Evolutionary conservation across 208 protist genomes (phyloP), one percentile per base, ranked within the genome.

Genomic region (Wallacemonas collosoma): DNA sequence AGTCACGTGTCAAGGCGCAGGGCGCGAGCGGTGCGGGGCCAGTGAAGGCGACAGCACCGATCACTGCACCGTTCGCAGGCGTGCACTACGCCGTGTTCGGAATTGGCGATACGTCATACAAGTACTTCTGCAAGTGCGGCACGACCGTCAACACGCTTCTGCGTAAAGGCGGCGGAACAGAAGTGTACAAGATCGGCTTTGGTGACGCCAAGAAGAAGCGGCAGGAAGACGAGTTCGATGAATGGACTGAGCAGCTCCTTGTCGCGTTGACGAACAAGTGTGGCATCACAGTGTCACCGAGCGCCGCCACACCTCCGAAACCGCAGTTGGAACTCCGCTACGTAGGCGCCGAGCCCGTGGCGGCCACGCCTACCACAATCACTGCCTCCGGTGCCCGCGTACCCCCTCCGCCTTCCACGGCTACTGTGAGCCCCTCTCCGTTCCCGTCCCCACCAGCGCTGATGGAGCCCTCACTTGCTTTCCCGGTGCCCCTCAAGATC

Each of bases 81-180:
- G 55, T 98, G 3, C 61, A 74, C 61, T 98, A 88, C 76, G 82
- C 88, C n/a, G 88, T 98, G 1, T 98, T 99, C 74, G 94, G 86
- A 0, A 77, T 99, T 7, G 98, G 98, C 17, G 97, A 98, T 71
- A 96, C 77, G 39, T 98, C 98, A n/a, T 99, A 99, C 83, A 97
- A 98, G 76, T 93, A 98, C 78, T 99, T 94, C 76, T 95, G 97
- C 71, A 79, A 84, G 35, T 79, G 41, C 41, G 87, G 85, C 9
- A 72, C 79, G 14, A 68, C 79, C 56, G 74, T 86, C 6, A 83
- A 90, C 71, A 69, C 57, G 64, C 58, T 89, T 44, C 57, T 93
- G 43, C 75, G 85, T n/a, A 78, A 77, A 44, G 87, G 88, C 51
- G 90, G 90, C 11, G 90, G 69, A 41, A 72, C 53, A 3, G 82